Base-by-base conservation (phyloP, 2,329 filamentous ascomycete species). In the Colletotrichum tabaci region DNA sequence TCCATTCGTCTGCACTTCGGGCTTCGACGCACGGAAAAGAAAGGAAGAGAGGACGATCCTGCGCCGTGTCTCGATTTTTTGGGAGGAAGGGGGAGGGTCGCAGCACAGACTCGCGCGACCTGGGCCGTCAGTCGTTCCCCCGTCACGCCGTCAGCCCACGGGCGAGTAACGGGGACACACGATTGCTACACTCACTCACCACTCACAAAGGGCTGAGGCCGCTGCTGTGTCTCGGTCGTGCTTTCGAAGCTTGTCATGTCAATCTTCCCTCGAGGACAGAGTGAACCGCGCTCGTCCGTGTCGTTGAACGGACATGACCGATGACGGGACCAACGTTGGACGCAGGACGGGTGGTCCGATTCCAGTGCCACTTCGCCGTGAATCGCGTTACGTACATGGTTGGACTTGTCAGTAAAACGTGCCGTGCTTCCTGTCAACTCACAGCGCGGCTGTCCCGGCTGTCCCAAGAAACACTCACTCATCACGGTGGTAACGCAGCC, bases 121-220 rank as follows among this genome's bases (percentile, higher is more conserved):
- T 26, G 26, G 26, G 26, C 26, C 26, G 40, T 23, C 38, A 0
- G 38, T 55, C 56, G 38, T 58, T 10, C 44, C 44, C 21, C 46
- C 26, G 46, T 70, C 44, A 60, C 66, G 55, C 47, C 16, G 62
- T 26, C 55, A 53, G 52, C n/a, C 56, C 57, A 49, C 23, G 10
- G 26, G 35, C 26, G n/a, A n/a, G 38, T 38, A 47, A 10, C 35
- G 23, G n/a, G 10, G 23, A 12, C n/a, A 35, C 42, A n/a, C 18
- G 18, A 10, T 30, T 26, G 26, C 26, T 26, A 26, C 4, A 26
- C 26, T 26, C 4, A 26, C 26, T 26, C 26, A 26, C 26, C 9
- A 60, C 40, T 18, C 26, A 9, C 16, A 63, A 21, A 56, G 58
- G 38, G 21, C 60, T 47, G 65, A 62, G 67, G 67, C 67, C 44